Percentiles rank a stretch among this genome's conserved stretches.
phyloP scores from a whole-genome alignment of 768 basidiomycete genomes.

The Naganishia friedmannii region DNA sequence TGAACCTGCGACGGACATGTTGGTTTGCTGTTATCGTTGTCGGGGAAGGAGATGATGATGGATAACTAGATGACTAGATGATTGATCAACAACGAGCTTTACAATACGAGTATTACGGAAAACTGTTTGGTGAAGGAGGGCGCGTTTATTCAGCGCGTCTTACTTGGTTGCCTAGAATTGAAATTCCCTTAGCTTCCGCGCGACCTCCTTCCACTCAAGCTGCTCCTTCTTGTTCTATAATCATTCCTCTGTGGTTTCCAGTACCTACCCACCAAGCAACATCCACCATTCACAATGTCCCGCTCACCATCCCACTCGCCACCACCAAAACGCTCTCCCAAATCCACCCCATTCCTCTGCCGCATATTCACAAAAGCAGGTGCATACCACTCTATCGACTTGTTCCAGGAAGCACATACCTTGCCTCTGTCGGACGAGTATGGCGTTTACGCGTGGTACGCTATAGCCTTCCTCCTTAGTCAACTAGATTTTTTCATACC shows the following conservation, averaged over 20 bases:
- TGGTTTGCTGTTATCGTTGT: neutral
- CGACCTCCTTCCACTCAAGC: no score
- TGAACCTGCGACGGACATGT: slow-evolving; percentile 2
- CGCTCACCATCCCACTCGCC: neutral
- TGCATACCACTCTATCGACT: neutral
- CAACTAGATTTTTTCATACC: no score
- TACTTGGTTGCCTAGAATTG: no score
- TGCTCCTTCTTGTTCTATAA: no score
- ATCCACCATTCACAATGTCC: neutral
- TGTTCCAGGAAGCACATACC: slow-evolving; percentile 3
- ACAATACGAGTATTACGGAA: no score
- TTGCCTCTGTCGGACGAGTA: slow-evolving; percentile 18
- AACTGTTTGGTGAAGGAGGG: neutral
- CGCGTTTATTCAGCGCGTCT: no score
- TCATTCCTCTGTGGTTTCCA: no score
- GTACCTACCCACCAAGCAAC: no score
- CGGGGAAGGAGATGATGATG: no score
- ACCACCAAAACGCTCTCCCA: neutral
- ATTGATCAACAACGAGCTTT: neutral
- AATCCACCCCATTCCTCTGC: slow-evolving; percentile 11
- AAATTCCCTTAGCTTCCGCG: no score
- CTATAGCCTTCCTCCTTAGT: neutral
- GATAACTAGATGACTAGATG: no score
- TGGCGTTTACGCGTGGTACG: slow-evolving; percentile 9
- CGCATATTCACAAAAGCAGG: slow-evolving; percentile 1